Evolutionary conservation across 345 rosid species (phyloP), one percentile per base, ranked within the genome.

Genomic region (Pseudoturritis turrita): DNA sequence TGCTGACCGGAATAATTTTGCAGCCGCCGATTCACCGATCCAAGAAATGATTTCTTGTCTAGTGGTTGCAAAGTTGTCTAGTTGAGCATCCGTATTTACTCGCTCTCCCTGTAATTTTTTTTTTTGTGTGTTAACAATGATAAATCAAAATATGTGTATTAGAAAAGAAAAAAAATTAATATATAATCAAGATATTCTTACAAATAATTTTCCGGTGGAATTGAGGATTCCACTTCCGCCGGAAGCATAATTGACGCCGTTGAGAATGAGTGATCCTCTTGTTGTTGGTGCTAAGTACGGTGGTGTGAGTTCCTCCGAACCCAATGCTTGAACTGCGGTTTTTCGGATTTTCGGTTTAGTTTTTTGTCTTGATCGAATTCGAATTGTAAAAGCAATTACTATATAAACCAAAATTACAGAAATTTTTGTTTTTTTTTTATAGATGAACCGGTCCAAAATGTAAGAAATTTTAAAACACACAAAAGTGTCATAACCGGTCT

Each of bases 231-330:
- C 98, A 15, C 87, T 80, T 29, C 84, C 96, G 4, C 93, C 90
- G 1, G 98, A 90, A 58, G 96, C 98, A 69, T 85, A 92, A 36
- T 90, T 92, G 28, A 88, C 89, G 7, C 96, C 96, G 23, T 56
- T 66, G 52, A 87, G 76, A 68, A 87, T 25, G 15, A 63, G 53
- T 0, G 82, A 7, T 43, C 92, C 89, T 11, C 14, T 64, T 3
- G 96, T 87, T 11, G 89, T 80, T 1, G 96, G 98, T 71, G 89
- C 92, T 81, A 92, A 77, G 81, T 81, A 88, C 15, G 98, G 98
- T 41, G 95, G 92, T 65, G 89, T 76, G 12, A 79, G 80, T 29
- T 64, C 63, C 21, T 71, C 6, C 0, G 76, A 63, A n/a, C 91
- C 91, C 46, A 86, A 53, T 58, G 80, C 88, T 53, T 89, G 79